phyloP scores from a whole-genome alignment of 2,329 filamentous ascomycete species.

The Stachybotrys chartarum region DNA sequence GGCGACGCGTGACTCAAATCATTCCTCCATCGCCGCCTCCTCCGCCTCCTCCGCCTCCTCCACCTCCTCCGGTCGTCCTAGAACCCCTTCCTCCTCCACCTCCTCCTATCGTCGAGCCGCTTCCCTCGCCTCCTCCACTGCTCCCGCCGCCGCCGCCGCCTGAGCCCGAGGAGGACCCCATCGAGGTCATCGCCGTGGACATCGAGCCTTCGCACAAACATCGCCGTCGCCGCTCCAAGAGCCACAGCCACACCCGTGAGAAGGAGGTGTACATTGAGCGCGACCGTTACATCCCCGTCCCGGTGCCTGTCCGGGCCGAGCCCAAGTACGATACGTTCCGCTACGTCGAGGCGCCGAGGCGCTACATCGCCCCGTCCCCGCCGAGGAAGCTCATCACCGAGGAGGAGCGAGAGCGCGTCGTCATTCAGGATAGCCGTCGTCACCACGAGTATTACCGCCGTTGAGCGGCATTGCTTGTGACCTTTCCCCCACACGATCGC shows the following conservation, averaged over 20 bases:
- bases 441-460: slow-evolving; percentile 22
- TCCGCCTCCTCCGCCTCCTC: slow-evolving; percentile 14
- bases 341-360: slow-evolving; percentile 43
- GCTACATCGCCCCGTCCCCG: slow-evolving; percentile 20
- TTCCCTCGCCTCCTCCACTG: slow-evolving; percentile 5
- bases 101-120: slow-evolving; percentile 12
- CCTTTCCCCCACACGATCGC: not conserved
- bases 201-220: slow-evolving; percentile 20
- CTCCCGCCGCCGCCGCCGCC: slow-evolving; percentile 10
- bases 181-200: slow-evolving; percentile 31
- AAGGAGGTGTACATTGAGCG: slow-evolving; percentile 45
- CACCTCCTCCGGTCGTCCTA: slow-evolving; percentile 13
- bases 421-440: slow-evolving; percentile 24
- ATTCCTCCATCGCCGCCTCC: slow-evolving; percentile 27
- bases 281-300: slow-evolving; percentile 39
- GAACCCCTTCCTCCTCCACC: slow-evolving; percentile 15
- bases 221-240: slow-evolving; percentile 19
- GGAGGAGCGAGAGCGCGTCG: slow-evolving; percentile 18
- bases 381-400: slow-evolving; percentile 23
- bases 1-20: slow-evolving; percentile 28
- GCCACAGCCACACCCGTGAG: slow-evolving; percentile 23
- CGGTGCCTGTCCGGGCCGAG: slow-evolving; percentile 26
- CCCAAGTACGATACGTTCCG: slow-evolving; percentile 41
- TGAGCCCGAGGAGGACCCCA: slow-evolving; percentile 19
- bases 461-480: not conserved